Base-by-base conservation (phyloP, 371 early-diverging fungal genomes). In the Apophysomyces trapeziformis region DNA sequence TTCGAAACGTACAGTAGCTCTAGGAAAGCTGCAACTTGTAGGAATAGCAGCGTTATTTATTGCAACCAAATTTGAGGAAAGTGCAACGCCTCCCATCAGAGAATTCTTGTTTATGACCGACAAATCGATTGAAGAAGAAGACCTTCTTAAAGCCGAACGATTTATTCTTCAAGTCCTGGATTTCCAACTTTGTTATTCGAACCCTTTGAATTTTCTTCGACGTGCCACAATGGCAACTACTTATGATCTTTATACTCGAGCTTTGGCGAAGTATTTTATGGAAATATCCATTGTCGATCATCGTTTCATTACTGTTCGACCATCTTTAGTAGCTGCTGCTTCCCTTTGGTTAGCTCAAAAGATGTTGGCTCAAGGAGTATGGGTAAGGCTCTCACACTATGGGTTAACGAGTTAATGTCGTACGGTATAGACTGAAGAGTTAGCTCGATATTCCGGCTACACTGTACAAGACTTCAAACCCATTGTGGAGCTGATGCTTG, bases 51-150 rank as follows among this genome's bases (percentile, higher is more conserved):
- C 96, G 1, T 72, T 99, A 65, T 93, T 97, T 68, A 89, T 99
- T 63, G 98, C 99, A 0, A 82, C 95, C 68, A 99, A 99, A 77
- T 96, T 96, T 80, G 99, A 99, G 85, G 99, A 99, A 76, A 90
- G 96, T 45, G 74, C 86, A 35, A 84, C 91, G 0, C 99, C 97
- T 14, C 86, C 90, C 7, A 72, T 98, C 37, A 72, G 86, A 58
- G 90, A 95, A 73, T 93, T 95, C 73, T 76, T 92, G 16, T 92
- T 83, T 70, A 89, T 94, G 86, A 85, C 94, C 1, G 95, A 92
- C 68, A 86, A 86, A 18, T 87, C 85, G 37, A 92, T 92, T 71
- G 80, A 82, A 4, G 91, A 89, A 56, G 90, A 91, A 21, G 96
- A 99, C 73, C 84, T 98, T 36, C 71, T 93, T 58, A 84, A 86